These are phyloP conservation scores for Castanea mollissima DNA, from an alignment of 306 rosid species.

Conservation along the genomic window DNA sequence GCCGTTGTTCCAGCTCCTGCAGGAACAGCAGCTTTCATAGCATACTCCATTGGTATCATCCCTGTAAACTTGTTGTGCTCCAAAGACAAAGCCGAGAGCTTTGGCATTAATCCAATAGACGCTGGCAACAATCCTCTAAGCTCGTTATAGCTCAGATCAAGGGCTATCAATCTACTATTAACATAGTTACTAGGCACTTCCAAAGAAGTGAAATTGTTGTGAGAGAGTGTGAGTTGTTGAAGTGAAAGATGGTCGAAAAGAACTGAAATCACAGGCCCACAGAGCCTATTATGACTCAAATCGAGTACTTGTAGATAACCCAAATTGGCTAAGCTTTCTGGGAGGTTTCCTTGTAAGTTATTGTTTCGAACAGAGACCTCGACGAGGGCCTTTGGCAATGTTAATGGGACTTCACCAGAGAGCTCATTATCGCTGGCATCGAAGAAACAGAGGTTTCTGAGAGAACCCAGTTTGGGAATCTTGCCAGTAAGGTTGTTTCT, in stretches of 20 bases:
- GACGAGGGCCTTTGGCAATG: constrained; percentile 49
- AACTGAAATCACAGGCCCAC: constrained; percentile 39
- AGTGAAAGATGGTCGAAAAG: constrained; percentile 62
- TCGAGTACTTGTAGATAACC: constrained; percentile 54
- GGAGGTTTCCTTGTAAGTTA: constrained; percentile 39
- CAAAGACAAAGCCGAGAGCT: constrained; percentile 65
- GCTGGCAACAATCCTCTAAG: constrained; percentile 51
- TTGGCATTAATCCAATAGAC: constrained; percentile 61
- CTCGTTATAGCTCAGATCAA: constrained; percentile 68
- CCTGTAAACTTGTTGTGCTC: constrained; percentile 73
- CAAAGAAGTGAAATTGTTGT: constrained; percentile 49
- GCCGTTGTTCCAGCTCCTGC: constrained; percentile 29
- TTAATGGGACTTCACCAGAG: constrained; percentile 39
- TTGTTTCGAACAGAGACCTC: constrained; percentile 68
- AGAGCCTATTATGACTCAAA: constrained; percentile 52
- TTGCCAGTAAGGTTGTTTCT: constrained; percentile 48
- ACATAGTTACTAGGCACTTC: constrained; percentile 14
- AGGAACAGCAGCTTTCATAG: constrained; percentile 53
- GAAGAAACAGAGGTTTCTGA: constrained; percentile 42
- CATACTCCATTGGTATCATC: constrained; percentile 66
- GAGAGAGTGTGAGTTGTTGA: constrained; percentile 65
- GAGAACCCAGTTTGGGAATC: constrained; percentile 47
- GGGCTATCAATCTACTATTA: constrained; percentile 50
- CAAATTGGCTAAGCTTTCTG: constrained; percentile 28
- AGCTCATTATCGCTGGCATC: constrained; percentile 56